Evolutionary conservation across 768 basidiomycete genomes (phyloP), one percentile per base, ranked within the genome.

Genomic region (Lactifluus rugatus): DNA sequence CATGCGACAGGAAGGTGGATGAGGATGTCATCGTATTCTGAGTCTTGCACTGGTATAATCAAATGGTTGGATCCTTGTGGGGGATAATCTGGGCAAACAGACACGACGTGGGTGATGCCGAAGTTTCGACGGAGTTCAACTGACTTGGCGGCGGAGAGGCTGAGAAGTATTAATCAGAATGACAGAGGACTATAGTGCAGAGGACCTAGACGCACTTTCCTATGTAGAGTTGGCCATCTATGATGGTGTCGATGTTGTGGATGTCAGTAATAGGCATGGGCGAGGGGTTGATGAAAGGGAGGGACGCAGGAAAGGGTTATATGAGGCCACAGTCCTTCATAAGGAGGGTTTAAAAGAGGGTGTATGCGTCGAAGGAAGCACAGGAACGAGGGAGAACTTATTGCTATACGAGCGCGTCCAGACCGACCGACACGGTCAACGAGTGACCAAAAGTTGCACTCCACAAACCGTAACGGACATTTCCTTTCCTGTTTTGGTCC

Each of bases 41-140:
- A 74, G 64, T 79, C 78, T 62, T 80, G 69, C 19, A 79, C 78
- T 56, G 79, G 74, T 65, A 91, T 83, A 57, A 85, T 83, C 72
- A 84, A 73, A 69, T 90, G 89, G 48, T 70, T 70, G 51, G 85
- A 76, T 21, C 85, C 85, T 50, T 87, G 85, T 5, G 76, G 75
- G 57, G 67, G 52, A 50, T 56, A 63, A 54, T 91, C 89, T 36
- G 73, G 69, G 66, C 89, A 89, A 54, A 89, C 87, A 47, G 87
- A 89, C 17, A 91, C 69, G 51, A 90, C 82, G 70, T 91, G 89
- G 5, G 86, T 87, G 60, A 91, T 85, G 59, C 81, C 80, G 64
- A 83, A 82, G 69, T 89, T 86, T 50, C 81, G 61, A 32, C 57
- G 63, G 19, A 54, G 45, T 13, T 59, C 54, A 23, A 60, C 21